phyloP scores from a whole-genome alignment of 2,329 filamentous ascomycete genomes.

The Fusarium multiceps region DNA sequence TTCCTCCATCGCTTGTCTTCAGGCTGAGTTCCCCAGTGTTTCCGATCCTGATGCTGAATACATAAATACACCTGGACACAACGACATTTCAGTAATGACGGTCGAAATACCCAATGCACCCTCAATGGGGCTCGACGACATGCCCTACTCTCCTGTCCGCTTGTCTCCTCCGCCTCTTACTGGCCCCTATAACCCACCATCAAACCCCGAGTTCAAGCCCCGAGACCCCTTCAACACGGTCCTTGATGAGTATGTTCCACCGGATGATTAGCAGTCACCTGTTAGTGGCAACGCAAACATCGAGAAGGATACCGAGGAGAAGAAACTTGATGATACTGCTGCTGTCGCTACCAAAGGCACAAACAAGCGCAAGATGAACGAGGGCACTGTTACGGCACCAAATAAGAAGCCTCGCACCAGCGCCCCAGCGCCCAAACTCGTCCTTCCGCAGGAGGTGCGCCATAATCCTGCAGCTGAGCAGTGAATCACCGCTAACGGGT shows the following conservation, averaged over 20 bases:
- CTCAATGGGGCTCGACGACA: background rate
- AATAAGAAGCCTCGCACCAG: slow-evolving; percentile 19
- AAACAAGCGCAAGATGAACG: slow-evolving; percentile 18
- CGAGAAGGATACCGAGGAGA: background rate
- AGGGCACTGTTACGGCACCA: background rate
- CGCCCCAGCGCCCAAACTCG: background rate
- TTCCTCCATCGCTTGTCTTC: background rate
- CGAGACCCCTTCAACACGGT: background rate
- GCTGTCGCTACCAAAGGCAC: background rate
- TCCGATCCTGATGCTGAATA: background rate
- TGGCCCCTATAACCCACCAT: background rate
- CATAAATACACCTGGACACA: background rate
- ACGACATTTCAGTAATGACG: background rate
- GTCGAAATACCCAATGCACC: background rate
- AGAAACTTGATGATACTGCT: background rate
- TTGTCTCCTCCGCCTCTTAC: background rate
- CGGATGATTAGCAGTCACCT: background rate
- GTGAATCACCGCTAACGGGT: background rate
- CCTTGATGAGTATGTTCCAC: background rate
- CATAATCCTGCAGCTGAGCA: background rate
- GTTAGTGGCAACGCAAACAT: background rate
- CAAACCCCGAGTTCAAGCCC: background rate
- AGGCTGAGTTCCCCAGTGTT: background rate
- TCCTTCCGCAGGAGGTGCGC: background rate
- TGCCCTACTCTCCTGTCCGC: slow-evolving; percentile 2